These are phyloP conservation scores for Yamadazyma triangularis DNA, from an alignment of 1,139 yeast species.

Conservation along the genomic window DNA sequence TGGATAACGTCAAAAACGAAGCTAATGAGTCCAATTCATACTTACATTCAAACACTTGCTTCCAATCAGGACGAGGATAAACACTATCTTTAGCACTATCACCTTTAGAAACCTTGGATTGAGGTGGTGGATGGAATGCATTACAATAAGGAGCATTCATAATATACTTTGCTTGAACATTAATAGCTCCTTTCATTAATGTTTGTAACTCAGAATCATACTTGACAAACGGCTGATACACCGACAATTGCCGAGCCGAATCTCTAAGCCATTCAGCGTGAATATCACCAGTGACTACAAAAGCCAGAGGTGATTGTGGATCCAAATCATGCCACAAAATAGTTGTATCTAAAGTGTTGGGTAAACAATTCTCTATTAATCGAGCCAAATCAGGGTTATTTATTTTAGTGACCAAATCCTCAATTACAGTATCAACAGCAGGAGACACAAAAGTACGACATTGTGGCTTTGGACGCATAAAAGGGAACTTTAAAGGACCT, in stretches of 20 bases:
- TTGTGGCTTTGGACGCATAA: conserved; percentile 64
- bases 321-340: conserved; percentile 58
- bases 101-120: conserved; percentile 49
- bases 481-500: conserved; percentile 54
- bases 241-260: conserved; percentile 77
- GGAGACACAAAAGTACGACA: conserved; percentile 72
- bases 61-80: conserved; percentile 65
- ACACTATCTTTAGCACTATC: conserved; percentile 63
- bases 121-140: conserved; percentile 84
- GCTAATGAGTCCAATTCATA: conserved; percentile 87
- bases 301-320: conserved; percentile 27
- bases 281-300: conserved; percentile 85
- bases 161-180: conserved; percentile 68
- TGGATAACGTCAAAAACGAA: conserved; percentile 68
- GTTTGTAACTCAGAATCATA: conserved; percentile 47
- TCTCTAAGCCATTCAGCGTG: conserved; percentile 91
- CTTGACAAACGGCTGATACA: conserved; percentile 59
- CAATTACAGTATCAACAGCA: conserved; percentile 60
- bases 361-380: conserved; percentile 76
- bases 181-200: conserved; percentile 72
- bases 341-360: conserved; percentile 87
- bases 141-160: conserved; percentile 73
- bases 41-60: conserved; percentile 78
- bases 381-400: conserved; percentile 65
- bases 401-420: conserved; percentile 47